Conservation (phyloP, 208 protist species). For the Strigomonas culicis region DNA sequence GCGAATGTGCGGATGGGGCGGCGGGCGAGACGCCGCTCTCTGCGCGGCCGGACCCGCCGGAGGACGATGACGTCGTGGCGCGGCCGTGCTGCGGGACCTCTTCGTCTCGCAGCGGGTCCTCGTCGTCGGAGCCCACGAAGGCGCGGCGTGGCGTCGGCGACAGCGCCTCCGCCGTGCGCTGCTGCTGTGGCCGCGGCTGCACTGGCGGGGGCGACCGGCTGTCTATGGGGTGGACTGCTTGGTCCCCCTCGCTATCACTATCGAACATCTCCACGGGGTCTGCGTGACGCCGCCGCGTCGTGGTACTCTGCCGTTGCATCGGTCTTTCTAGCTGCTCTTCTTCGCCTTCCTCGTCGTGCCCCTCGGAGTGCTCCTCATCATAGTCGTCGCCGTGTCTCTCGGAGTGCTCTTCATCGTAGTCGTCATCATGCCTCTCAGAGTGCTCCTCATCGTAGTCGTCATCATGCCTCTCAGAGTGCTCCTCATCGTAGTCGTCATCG, state of each 20-base stretch:
- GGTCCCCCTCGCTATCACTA: neutral
- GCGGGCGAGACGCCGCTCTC: conserved; percentile 16
- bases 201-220: no score
- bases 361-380: conserved; percentile 4
- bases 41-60: conserved; percentile 21
- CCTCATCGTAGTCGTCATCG: conserved; percentile 12
- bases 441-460: no score
- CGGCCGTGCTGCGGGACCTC: conserved; percentile 41
- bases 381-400: no score
- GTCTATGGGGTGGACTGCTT: no score
- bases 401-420: conserved; percentile 2
- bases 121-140: conserved; percentile 26
- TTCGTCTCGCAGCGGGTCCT: conserved; percentile 20
- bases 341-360: conserved; percentile 10
- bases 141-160: conserved; percentile 27
- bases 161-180: conserved; percentile 11
- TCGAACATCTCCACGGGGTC: neutral
- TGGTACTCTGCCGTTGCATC: neutral
- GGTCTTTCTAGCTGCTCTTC: neutral
- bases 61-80: conserved; percentile 43
- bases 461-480: neutral
- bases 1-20: conserved; percentile 8
- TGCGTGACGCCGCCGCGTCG: neutral
- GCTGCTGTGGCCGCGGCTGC: neutral
- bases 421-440: conserved; percentile 8